Conservation (phyloP, 345 rosid species). For the Eucalyptus pumila region DNA sequence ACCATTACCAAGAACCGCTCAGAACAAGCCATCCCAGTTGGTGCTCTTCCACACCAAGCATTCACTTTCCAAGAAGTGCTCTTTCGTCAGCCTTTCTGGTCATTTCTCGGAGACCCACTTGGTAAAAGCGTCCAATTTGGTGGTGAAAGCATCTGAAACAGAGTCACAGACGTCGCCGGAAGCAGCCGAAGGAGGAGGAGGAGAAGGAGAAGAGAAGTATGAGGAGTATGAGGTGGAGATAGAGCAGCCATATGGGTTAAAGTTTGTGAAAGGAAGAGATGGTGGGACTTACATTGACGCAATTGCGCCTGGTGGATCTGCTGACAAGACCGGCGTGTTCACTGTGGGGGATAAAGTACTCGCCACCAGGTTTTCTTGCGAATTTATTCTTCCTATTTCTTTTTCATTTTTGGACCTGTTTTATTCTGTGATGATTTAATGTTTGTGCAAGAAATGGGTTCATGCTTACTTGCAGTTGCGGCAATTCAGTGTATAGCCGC, state of each 20-base stretch:
- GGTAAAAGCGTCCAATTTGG: conserved; percentile 15
- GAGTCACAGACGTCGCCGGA: conserved; percentile 33
- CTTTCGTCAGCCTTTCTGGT: conserved; percentile 1
- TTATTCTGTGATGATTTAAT: neutral
- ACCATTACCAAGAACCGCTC: conserved; percentile 31
- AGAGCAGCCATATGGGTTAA: conserved; percentile 74
- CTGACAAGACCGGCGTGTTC: conserved; percentile 72
- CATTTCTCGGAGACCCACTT: conserved; percentile 22
- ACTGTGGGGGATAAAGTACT: conserved; percentile 79
- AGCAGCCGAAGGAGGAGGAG: conserved; percentile 17
- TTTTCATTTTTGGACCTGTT: neutral
- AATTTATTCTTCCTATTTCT: neutral
- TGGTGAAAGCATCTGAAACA: conserved; percentile 49
- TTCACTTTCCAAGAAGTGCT: neutral
- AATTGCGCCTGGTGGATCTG: conserved; percentile 68
- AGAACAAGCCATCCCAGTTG: conserved; percentile 1
- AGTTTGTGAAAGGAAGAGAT: conserved; percentile 80
- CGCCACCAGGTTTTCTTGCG: conserved; percentile 71
- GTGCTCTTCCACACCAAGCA: neutral
- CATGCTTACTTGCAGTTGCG: neutral
- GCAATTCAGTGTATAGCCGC: neutral
- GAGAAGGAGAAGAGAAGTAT: conserved; percentile 29
- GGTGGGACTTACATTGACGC: conserved; percentile 92
- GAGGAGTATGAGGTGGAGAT: conserved; percentile 86
- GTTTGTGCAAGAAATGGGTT: neutral